Evolutionary conservation across 768 basidiomycete genomes (phyloP).

Genomic region (Amanita exitialis): DNA sequence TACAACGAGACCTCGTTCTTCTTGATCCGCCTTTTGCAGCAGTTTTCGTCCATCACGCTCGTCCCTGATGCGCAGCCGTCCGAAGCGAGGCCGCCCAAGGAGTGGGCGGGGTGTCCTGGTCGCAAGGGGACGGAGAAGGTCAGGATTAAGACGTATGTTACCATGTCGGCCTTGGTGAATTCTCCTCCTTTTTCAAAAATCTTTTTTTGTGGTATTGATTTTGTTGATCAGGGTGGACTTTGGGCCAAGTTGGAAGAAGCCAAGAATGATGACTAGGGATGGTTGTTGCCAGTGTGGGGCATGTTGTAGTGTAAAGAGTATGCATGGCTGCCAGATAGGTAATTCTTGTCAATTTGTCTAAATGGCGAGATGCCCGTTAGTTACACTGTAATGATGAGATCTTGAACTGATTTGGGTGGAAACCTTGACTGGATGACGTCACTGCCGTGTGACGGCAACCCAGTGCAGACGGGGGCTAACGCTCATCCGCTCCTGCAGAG

Average conservation of each 20-base stretch:
- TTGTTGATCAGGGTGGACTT: conserved; percentile 26
- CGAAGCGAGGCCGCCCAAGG: conserved; percentile 19
- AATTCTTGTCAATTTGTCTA: too few species aligned
- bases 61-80: conserved; percentile 24
- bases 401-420: too few species aligned
- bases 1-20: conserved; percentile 47
- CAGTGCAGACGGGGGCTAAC: too few species aligned
- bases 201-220: not conserved
- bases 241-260: conserved; percentile 27
- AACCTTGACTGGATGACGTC: too few species aligned
- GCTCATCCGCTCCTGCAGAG: too few species aligned
- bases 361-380: too few species aligned
- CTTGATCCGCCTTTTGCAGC: conserved; percentile 40
- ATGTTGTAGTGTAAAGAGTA: too few species aligned
- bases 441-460: too few species aligned
- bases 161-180: conserved; percentile 31
- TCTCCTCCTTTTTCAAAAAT: not conserved
- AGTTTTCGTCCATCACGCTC: conserved; percentile 31
- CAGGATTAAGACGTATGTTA: conserved; percentile 27
- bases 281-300: too few species aligned
- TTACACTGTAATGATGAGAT: too few species aligned
- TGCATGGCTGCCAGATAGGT: too few species aligned
- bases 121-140: conserved; percentile 31
- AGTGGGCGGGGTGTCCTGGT: conserved; percentile 15
- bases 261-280: not conserved